Conservation (phyloP, 441 rosid genomes). For the Brassica balearica region DNA sequence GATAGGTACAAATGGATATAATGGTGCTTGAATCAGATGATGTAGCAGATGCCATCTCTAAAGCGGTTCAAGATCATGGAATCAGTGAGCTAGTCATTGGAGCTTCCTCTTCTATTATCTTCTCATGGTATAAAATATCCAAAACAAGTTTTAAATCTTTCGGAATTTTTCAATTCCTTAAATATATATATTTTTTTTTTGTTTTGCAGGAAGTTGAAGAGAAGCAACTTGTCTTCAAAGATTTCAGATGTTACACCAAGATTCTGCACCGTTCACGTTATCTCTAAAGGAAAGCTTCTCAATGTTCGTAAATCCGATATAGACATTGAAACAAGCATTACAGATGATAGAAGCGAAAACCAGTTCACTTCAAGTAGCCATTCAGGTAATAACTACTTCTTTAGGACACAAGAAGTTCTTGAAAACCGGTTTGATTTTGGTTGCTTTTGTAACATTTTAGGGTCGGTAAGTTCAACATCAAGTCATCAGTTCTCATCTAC, state of each 20-base stretch:
- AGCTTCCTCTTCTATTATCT: conserved; percentile 66
- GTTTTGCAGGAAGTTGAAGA: conserved; percentile 52
- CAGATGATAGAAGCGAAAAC: conserved; percentile 58
- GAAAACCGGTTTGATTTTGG: no score
- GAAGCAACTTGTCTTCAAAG: conserved; percentile 57
- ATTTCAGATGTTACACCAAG: conserved; percentile 66
- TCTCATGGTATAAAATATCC: conserved; percentile 63
- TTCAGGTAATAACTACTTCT: conserved; percentile 50
- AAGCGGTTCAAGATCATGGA: conserved; percentile 60
- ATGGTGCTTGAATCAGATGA: conserved; percentile 71
- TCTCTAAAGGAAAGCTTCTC: conserved; percentile 76
- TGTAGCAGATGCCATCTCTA: conserved; percentile 72
- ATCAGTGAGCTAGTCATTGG: conserved; percentile 84
- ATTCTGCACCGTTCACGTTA: conserved; percentile 73
- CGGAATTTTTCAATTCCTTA: not conserved
- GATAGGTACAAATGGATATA: conserved; percentile 70
- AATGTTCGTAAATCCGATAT: conserved; percentile 81
- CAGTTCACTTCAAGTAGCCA: conserved; percentile 49
- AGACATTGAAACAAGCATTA: conserved; percentile 58
- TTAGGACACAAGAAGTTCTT: no score
- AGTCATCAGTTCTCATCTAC: conserved; percentile 43
- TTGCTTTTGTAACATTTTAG: conserved; percentile 9
- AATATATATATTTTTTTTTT: not conserved
- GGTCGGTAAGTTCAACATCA: conserved; percentile 34
- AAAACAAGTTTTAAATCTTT: not conserved